Base-by-base conservation (phyloP, 208 protist genomes). In the Trypanosoma boissoni region DNA sequence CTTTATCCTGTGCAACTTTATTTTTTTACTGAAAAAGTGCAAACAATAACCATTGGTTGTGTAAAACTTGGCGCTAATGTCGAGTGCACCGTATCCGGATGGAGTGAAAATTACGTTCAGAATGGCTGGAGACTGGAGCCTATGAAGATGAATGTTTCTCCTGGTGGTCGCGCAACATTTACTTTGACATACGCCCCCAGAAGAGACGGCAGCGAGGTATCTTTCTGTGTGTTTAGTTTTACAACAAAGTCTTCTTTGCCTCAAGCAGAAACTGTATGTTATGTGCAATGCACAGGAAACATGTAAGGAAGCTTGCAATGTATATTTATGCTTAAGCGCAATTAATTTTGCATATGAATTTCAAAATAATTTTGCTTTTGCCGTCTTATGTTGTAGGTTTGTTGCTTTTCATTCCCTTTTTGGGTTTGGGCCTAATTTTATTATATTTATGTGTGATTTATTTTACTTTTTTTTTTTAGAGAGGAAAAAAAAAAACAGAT, bases 71-170 rank as follows among this genome's bases (percentile, higher is more conserved):
- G 72, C 6, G 58, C 74, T 21, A 53, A 31, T 28, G 66, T 65
- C 24, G 79, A 86, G 48, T 82, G 71, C 53, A 42, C 53, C 43
- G 72, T 86, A 23, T 68, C 58, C 24, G 70, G 60, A 37, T 86
- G 77, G 77, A 69, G 59, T 49, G 75, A 82, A 39, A 39, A 37
- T 12, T 82, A 72, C 48, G 42, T 24, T 52, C 58, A 63, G 32
- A 66, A 42, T 39, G 79, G 79, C 2, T 86, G 79, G 79, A 58
- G 39, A 45, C 45, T 76, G 12, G 74, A 70, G 0, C 37, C 54
- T 24, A 46, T 64, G 41, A 74, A 68, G 24, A 44, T 59, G n/a
- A 67, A 7, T 54, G 60, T 74, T 2, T 12, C 50, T 39, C 20
- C 61, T 59, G 74, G 74, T 12, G 39, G 53, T 18, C 7, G 53